Evolutionary conservation across 768 basidiomycete species (phyloP).

Genomic region (Collybiopsis luxurians): DNA sequence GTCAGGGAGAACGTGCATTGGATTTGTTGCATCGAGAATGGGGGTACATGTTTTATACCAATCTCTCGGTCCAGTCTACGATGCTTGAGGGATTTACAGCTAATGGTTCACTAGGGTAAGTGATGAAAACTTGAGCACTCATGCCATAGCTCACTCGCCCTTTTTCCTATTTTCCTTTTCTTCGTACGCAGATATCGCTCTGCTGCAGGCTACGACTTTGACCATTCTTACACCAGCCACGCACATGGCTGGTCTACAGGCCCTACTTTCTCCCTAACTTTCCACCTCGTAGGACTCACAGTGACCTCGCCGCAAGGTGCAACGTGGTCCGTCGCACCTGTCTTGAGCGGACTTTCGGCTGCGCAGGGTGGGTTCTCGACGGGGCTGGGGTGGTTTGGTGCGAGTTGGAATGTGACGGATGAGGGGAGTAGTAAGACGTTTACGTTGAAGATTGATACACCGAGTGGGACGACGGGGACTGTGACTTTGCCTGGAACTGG

Average conservation of each 20-base stretch:
- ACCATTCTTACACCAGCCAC: slow-evolving; percentile 44
- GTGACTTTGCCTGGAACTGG: slow-evolving; percentile 26
- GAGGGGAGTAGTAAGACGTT: slow-evolving; percentile 13
- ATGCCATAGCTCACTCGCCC: no score
- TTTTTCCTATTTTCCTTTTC: background rate
- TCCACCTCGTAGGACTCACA: slow-evolving; percentile 43
- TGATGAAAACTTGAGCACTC: slow-evolving; percentile 15
- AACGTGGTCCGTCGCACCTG: slow-evolving; percentile 42
- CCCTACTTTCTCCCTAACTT: slow-evolving; percentile 46
- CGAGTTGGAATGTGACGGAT: slow-evolving; percentile 30
- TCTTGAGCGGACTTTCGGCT: slow-evolving; percentile 34
- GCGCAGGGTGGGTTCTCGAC: slow-evolving; percentile 48
- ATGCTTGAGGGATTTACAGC: slow-evolving; percentile 36
- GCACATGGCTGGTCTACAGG: slow-evolving; percentile 50
- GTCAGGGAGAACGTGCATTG: slow-evolving; percentile 42
- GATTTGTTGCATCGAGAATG: slow-evolving; percentile 44
- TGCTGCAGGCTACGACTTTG: slow-evolving; percentile 43
- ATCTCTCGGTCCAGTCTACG: slow-evolving; percentile 36
- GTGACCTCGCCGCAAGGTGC: slow-evolving; percentile 38
- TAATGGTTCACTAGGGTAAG: slow-evolving; percentile 6
- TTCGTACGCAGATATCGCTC: slow-evolving; percentile 34
- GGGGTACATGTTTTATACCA: slow-evolving; percentile 50
- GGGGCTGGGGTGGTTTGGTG: slow-evolving; percentile 42
- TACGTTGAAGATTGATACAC: slow-evolving; percentile 21
- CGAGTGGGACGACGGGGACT: slow-evolving; percentile 22